Evolutionary conservation across 768 basidiomycete species (phyloP).

Genomic region (Serendipita sp.): DNA sequence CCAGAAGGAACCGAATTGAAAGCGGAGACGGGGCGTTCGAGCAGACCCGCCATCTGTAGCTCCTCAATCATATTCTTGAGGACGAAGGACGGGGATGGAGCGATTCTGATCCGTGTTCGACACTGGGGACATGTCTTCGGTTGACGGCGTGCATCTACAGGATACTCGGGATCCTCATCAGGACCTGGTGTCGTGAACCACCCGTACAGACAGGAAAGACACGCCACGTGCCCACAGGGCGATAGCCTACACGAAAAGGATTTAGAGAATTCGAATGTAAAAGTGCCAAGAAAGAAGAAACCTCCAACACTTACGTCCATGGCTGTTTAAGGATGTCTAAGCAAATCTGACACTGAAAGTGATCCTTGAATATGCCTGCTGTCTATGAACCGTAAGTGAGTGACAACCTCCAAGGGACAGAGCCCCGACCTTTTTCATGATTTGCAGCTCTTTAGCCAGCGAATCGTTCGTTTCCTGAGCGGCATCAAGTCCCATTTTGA

Average conservation of each 20-base stretch:
- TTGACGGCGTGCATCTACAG: not conserved
- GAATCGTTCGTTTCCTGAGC: too few relatives aligned
- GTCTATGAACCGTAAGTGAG: not conserved
- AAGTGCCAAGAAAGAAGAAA: not conserved
- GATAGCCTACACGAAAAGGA: not conserved
- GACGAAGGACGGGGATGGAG: not conserved
- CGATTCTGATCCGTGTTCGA: not conserved
- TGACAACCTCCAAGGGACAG: not conserved
- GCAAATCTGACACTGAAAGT: not conserved
- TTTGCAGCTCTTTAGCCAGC: too few relatives aligned
- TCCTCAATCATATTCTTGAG: slow-evolving; percentile 4
- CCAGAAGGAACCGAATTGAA: not conserved
- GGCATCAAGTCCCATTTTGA: too few relatives aligned
- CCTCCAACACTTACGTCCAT: not conserved
- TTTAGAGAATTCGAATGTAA: not conserved
- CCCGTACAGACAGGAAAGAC: not conserved
- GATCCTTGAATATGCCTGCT: not conserved
- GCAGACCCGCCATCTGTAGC: not conserved
- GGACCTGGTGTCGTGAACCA: not conserved
- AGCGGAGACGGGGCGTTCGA: not conserved
- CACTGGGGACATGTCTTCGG: not conserved
- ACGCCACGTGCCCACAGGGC: not conserved
- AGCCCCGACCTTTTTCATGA: too few relatives aligned
- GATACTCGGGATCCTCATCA: not conserved
- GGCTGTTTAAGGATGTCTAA: not conserved